Percentiles rank a stretch among this genome's conserved stretches.
phyloP scores from a whole-genome alignment of 2,329 filamentous ascomycete species.

The Didymella sp. region DNA sequence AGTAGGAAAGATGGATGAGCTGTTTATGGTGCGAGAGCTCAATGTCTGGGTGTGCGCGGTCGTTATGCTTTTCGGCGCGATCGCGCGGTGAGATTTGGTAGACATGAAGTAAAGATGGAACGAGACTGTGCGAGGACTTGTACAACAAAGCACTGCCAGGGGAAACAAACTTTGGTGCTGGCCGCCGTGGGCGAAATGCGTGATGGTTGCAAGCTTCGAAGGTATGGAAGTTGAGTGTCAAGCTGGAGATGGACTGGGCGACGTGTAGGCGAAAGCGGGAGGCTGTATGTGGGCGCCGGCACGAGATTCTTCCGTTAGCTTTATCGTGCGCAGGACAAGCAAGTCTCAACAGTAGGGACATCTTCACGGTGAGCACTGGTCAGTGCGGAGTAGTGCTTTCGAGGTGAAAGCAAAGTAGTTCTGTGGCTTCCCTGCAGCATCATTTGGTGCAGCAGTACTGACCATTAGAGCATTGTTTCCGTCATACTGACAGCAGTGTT shows the following conservation, averaged over 20 bases:
- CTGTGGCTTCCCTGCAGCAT: not conserved
- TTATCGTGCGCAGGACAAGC: not conserved
- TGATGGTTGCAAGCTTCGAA: not conserved
- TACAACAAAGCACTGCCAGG: not conserved
- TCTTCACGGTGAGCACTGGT: slow-evolving; percentile 4
- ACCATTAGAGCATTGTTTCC: not conserved
- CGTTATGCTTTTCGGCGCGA: not conserved
- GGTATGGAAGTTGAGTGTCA: not conserved
- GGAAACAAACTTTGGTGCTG: not conserved
- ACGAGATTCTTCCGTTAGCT: not conserved
- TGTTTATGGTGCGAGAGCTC: not conserved
- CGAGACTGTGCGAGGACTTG: not conserved
- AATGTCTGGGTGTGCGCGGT: not conserved
- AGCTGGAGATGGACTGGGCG: not conserved
- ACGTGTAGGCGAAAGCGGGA: not conserved
- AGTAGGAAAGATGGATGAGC: not conserved
- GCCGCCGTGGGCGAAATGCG: not conserved
- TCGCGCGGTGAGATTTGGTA: not conserved
- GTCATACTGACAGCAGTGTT: too few species aligned
- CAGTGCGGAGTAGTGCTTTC: not conserved
- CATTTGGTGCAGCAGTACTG: not conserved
- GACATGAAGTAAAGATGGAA: not conserved
- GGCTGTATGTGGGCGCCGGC: slow-evolving; percentile 1
- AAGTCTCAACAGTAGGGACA: not conserved
- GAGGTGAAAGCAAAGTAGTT: slow-evolving; percentile 12